Evolutionary conservation across 768 basidiomycete species (phyloP).

Genomic region (Albatrellus ellisii): DNA sequence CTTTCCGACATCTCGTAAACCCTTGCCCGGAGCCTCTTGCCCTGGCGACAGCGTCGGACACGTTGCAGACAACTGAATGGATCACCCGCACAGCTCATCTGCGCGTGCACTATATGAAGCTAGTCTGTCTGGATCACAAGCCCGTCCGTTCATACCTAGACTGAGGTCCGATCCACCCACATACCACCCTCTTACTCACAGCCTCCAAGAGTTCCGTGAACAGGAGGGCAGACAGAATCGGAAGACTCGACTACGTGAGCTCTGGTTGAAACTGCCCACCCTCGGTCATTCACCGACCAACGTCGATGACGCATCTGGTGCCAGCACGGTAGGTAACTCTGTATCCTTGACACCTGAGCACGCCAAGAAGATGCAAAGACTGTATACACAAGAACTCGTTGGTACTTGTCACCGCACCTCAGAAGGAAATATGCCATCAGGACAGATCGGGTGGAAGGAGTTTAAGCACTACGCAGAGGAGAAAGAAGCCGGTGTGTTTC

Average conservation of each 20-base stretch:
- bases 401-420: constrained; percentile 20
- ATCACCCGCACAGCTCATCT: constrained; percentile 10
- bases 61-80: no score
- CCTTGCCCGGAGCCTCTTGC: no score
- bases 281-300: constrained; percentile 17
- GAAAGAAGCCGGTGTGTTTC: constrained; percentile 59
- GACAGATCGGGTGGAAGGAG: constrained; percentile 51
- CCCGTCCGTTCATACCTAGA: constrained; percentile 43
- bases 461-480: constrained; percentile 65
- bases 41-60: no score
- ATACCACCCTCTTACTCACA: constrained; percentile 28
- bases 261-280: constrained; percentile 49
- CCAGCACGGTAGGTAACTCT: constrained; percentile 14
- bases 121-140: constrained; percentile 36
- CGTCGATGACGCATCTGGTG: constrained; percentile 16
- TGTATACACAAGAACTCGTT: constrained; percentile 17
- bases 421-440: no score
- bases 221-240: constrained; percentile 51
- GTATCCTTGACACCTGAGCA: constrained; percentile 7
- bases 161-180: constrained; percentile 40
- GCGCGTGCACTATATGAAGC: constrained; percentile 41
- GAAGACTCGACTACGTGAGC: constrained; percentile 41
- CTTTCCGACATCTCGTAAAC: no score
- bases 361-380: constrained; percentile 12
- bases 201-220: constrained; percentile 49